Evolutionary conservation across 1,139 yeast genomes (phyloP).

Genomic region (Candida sanyaensis): DNA sequence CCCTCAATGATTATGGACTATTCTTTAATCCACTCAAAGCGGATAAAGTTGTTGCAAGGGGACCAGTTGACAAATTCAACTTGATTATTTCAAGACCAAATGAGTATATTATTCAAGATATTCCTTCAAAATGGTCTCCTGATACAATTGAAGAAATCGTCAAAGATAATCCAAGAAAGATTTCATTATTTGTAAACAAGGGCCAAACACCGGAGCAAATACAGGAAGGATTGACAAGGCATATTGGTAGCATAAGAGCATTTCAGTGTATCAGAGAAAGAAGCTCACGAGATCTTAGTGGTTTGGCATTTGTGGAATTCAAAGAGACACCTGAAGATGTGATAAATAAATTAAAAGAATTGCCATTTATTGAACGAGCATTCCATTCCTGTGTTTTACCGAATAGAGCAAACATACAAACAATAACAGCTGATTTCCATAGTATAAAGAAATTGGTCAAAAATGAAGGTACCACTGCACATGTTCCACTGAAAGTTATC

Average conservation of each 20-base stretch:
- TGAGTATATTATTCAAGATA: slow-evolving; percentile 55
- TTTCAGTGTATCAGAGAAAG: slow-evolving; percentile 38
- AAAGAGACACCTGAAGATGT: slow-evolving; percentile 15
- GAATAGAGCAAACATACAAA: slow-evolving; percentile 36
- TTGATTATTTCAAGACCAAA: slow-evolving; percentile 50
- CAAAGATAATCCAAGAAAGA: slow-evolving; percentile 38
- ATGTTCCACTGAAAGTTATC: slow-evolving; percentile 55
- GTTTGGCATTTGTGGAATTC: slow-evolving; percentile 44
- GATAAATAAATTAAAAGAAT: slow-evolving; percentile 16
- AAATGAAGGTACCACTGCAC: slow-evolving; percentile 36
- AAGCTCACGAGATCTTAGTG: slow-evolving; percentile 38
- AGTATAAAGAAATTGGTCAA: slow-evolving; percentile 34
- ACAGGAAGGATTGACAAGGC: slow-evolving; percentile 22
- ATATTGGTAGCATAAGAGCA: slow-evolving; percentile 24
- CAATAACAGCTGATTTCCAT: slow-evolving; percentile 32
- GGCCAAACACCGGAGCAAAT: slow-evolving; percentile 29
- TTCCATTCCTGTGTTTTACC: slow-evolving; percentile 37
- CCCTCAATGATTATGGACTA: slow-evolving; percentile 44
- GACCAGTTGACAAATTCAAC: slow-evolving; percentile 12
- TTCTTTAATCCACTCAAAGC: slow-evolving; percentile 31
- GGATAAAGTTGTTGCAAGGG: slow-evolving; percentile 15
- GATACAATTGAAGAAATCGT: slow-evolving; percentile 23
- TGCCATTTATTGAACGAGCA: slow-evolving; percentile 24
- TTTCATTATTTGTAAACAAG: slow-evolving; percentile 29
- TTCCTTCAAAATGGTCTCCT: slow-evolving; percentile 21